Evolutionary conservation across 805 yeast genomes (phyloP), one percentile per base, ranked within the genome.

Genomic region (Pichia kluyveri): DNA sequence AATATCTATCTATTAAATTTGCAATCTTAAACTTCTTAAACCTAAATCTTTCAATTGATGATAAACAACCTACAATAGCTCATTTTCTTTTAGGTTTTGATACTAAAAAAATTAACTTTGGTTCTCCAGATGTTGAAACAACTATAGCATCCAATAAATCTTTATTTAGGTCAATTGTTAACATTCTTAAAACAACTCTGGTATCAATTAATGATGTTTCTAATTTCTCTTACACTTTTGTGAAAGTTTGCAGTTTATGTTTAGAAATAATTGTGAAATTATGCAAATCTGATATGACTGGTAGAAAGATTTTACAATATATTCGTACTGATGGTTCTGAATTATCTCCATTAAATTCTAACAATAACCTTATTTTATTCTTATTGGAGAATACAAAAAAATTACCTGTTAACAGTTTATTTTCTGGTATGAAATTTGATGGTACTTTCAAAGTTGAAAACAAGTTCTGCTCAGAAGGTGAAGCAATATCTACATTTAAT

Each of bases 11-110:
- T 6, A 58, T 79, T 14, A 87, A 88, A 57, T 60, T 79, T 31
- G 72, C 74, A 15, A 62, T 89, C 7, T 63, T 91, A 45, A 71
- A 77, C 32, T 83, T 83, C 56, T 58, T 90, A 45, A 66, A 70
- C 41, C 60, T 62, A 4, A 77, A 79, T 51, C 65, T 87, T 44
- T 61, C 69, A 1, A 52, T 67, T 1, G 26, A 36, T 11, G 32
- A 45, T 11, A 66, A 64, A 15, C 4, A 9, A 8, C 73, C 80
- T 7, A 73, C 82, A 0, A 72, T 84, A 1, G 69, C 91, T 1
- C 97, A 89, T 60, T 82, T 83, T 55, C 61, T 91, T 9, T 70
- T 91, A 1, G 98, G 98, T 0, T 88, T 81, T 62, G 80, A 77
- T 57, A 66, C 54, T 50, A 65, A 56, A 45, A 69, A 74, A n/a